Evolutionary conservation across 805 yeast genomes (phyloP).

Genomic region (Geotrichum ghanense): DNA sequence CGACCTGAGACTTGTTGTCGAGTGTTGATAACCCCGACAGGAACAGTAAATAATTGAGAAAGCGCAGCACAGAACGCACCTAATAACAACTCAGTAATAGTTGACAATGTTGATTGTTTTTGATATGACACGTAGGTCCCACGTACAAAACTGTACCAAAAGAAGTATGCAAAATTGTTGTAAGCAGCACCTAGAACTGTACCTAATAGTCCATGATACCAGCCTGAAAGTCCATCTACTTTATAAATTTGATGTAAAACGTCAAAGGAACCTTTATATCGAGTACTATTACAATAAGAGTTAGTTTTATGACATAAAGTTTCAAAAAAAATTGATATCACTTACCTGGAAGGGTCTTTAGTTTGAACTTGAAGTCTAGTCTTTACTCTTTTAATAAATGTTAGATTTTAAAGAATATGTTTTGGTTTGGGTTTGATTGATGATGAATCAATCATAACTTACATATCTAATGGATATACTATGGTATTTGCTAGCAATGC

Average conservation of each 20-base stretch:
- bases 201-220: conserved; percentile 63
- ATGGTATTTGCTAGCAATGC: conserved; percentile 67
- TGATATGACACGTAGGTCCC: conserved; percentile 34
- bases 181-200: conserved; percentile 61
- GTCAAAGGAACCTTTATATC: conserved; percentile 48
- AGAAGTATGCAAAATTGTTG: conserved; percentile 73
- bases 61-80: conserved; percentile 78
- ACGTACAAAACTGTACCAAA: conserved; percentile 73
- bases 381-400: conserved; percentile 32
- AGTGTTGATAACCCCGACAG: conserved; percentile 66
- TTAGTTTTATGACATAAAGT: neutral
- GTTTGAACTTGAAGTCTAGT: conserved; percentile 65
- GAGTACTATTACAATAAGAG: conserved; percentile 12
- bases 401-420: neutral
- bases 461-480: conserved; percentile 70
- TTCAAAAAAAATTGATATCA: conserved; percentile 3
- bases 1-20: conserved; percentile 32
- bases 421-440: neutral
- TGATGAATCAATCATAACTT: conserved; percentile 3
- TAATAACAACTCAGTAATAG: conserved; percentile 55
- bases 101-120: conserved; percentile 32
- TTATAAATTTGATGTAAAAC: conserved; percentile 46
- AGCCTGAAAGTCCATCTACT: conserved; percentile 51
- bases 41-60: conserved; percentile 70
- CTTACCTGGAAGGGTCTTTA: conserved; percentile 9